Percentiles rank a stretch among this genome's conserved stretches.
These are phyloP conservation scores for Rhodamnia rubescens DNA, from an alignment of 345 rosid genomes.

Conservation along the genomic window DNA sequence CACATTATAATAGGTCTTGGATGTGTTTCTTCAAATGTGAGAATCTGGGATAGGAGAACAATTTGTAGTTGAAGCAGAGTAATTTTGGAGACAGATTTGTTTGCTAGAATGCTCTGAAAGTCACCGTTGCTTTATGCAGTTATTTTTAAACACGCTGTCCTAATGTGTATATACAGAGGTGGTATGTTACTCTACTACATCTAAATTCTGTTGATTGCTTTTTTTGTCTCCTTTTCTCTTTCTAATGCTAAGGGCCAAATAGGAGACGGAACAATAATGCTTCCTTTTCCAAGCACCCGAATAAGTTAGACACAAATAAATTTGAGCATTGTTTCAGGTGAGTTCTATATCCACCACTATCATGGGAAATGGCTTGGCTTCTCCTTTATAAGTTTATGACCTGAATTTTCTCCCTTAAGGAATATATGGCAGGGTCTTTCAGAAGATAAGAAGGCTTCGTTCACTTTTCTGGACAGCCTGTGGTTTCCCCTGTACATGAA, in stretches of 20 bases:
- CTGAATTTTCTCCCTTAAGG: constrained; percentile 4
- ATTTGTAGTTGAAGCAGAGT: not conserved
- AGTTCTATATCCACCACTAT: not conserved
- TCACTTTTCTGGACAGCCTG: constrained; percentile 25
- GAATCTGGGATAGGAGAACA: not conserved
- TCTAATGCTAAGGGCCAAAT: not conserved
- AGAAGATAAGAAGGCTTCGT: constrained; percentile 14
- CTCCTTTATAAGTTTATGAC: not conserved
- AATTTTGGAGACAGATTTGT: not conserved
- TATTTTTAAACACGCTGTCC: not conserved
- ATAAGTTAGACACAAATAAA: constrained; percentile 2
- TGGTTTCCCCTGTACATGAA: constrained; percentile 24
- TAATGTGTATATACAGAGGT: not conserved
- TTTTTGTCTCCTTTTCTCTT: not conserved
- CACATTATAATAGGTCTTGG: not conserved
- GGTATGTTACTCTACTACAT: not conserved
- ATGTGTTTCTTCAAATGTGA: not conserved
- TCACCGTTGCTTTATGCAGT: not conserved
- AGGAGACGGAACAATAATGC: not conserved
- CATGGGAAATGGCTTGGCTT: not conserved
- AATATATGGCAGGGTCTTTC: constrained; percentile 15
- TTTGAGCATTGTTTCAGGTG: constrained; percentile 11
- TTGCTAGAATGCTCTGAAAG: not conserved
- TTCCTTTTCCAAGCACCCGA: not conserved
- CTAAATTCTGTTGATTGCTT: not conserved